Conservation (phyloP, 1,139 yeast species). For the Hyphopichia fennica region DNA sequence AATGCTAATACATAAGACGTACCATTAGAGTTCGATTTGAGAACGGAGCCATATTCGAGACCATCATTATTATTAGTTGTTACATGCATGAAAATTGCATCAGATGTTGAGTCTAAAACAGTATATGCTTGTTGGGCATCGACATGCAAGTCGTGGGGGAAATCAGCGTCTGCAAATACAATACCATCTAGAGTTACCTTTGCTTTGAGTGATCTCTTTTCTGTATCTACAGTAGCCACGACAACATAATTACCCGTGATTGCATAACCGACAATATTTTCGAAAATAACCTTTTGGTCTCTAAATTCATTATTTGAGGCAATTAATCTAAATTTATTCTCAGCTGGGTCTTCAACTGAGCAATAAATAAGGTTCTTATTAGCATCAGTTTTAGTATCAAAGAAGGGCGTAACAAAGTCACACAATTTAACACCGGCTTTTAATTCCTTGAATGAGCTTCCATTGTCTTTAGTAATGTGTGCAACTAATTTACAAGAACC, state of each 20-base stretch:
- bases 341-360: slow-evolving; percentile 37
- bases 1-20: slow-evolving; percentile 80
- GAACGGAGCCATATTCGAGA: slow-evolving; percentile 73
- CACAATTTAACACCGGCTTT: slow-evolving; percentile 56
- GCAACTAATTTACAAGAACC: slow-evolving; percentile 56
- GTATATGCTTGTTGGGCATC: slow-evolving; percentile 80
- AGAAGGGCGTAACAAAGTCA: slow-evolving; percentile 62
- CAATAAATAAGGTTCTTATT: slow-evolving; percentile 63
- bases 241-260: slow-evolving; percentile 60
- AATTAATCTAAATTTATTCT: slow-evolving; percentile 21
- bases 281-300: slow-evolving; percentile 21
- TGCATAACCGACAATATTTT: slow-evolving; percentile 41
- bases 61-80: slow-evolving; percentile 57
- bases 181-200: slow-evolving; percentile 81
- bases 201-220: slow-evolving; percentile 52
- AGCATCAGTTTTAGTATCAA: slow-evolving; percentile 29
- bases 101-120: slow-evolving; percentile 70
- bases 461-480: slow-evolving; percentile 62
- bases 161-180: slow-evolving; percentile 73
- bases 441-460: slow-evolving; percentile 57
- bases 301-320: slow-evolving; percentile 29
- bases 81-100: slow-evolving; percentile 80
- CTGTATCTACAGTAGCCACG: slow-evolving; percentile 57
- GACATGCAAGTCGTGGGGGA: slow-evolving; percentile 69
- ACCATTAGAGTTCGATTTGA: slow-evolving; percentile 94